Percentiles rank a stretch among this genome's conserved stretches.
Evolutionary conservation across 331 rosid species (phyloP).

Genomic region (Telfairia occidentalis): DNA sequence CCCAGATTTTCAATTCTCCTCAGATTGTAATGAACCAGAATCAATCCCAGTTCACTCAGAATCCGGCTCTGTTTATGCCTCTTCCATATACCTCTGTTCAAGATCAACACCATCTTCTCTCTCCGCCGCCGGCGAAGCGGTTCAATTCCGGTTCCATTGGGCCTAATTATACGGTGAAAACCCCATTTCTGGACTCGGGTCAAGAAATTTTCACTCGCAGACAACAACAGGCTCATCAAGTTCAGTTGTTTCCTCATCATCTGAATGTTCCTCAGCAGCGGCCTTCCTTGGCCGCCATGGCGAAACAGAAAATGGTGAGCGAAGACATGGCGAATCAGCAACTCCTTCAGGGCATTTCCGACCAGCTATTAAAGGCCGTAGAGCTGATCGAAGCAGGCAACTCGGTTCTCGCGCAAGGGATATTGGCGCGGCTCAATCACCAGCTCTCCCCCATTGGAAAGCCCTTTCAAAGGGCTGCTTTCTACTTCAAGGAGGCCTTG

Average conservation of each 20-base stretch:
- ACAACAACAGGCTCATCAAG: slow-evolving; percentile 39
- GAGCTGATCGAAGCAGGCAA: slow-evolving; percentile 76
- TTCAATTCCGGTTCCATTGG: slow-evolving; percentile 37
- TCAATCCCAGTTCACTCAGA: slow-evolving; percentile 43
- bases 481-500: slow-evolving; percentile 74
- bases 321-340: slow-evolving; percentile 53
- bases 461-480: slow-evolving; percentile 95
- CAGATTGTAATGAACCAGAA: slow-evolving; percentile 43
- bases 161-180: slow-evolving; percentile 28
- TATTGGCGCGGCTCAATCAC: slow-evolving; percentile 99
- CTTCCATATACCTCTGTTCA: slow-evolving; percentile 34
- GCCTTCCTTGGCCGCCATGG: slow-evolving; percentile 25
- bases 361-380: slow-evolving; percentile 64
- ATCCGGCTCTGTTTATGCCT: slow-evolving; percentile 48
- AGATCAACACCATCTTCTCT: slow-evolving; percentile 41
- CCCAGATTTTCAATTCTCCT: slow-evolving; percentile 41
- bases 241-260: slow-evolving; percentile 49
- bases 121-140: slow-evolving; percentile 50
- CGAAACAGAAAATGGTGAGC: slow-evolving; percentile 42
- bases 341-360: slow-evolving; percentile 53
- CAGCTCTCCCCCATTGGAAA: slow-evolving; percentile 82
- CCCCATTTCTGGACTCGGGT: slow-evolving; percentile 33
- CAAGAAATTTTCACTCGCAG: slow-evolving; percentile 37
- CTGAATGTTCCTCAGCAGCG: slow-evolving; percentile 31
- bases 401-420: slow-evolving; percentile 90